These are phyloP conservation scores for Lizonia empirigonia DNA, from an alignment of 2,329 filamentous ascomycete species.

Conservation along the genomic window DNA sequence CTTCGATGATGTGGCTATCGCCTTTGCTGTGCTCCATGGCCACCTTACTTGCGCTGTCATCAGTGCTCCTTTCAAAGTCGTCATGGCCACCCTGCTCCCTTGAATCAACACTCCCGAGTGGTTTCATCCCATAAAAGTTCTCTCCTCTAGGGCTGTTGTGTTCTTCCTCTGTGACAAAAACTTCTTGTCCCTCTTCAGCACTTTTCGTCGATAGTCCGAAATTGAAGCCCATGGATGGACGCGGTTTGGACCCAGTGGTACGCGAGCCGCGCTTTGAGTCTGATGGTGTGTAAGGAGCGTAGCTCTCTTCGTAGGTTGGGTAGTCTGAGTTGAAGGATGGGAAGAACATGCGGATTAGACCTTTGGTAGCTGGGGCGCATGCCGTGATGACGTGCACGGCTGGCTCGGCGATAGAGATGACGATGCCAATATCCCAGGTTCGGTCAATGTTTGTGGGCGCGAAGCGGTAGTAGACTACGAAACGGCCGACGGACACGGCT, in stretches of 20 bases:
- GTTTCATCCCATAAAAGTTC: conserved; percentile 25
- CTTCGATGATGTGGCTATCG: conserved; percentile 11
- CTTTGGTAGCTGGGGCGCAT: conserved; percentile 59
- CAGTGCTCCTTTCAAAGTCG: conserved; percentile 2
- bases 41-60: conserved; percentile 17
- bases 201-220: conserved; percentile 18
- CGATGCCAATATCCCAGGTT: conserved; percentile 45
- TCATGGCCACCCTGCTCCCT: conserved; percentile 16
- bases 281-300: conserved; percentile 9
- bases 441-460: conserved; percentile 41
- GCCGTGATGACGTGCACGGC: conserved; percentile 59
- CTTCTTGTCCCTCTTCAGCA: conserved; percentile 11
- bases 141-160: conserved; percentile 7
- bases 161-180: conserved; percentile 16
- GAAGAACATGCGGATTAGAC: conserved; percentile 48
- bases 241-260: conserved; percentile 4
- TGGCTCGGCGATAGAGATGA: conserved; percentile 49
- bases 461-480: conserved; percentile 49
- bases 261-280: conserved; percentile 17
- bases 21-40: conserved; percentile 24
- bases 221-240: conserved; percentile 15
- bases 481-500: conserved; percentile 44
- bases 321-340: conserved; percentile 39
- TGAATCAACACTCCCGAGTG: conserved; percentile 23
- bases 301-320: conserved; percentile 20